Percentiles rank a stretch among this genome's conserved stretches.
phyloP scores from a whole-genome alignment of 768 basidiomycete species.

The Cystobasidium ongulense region DNA sequence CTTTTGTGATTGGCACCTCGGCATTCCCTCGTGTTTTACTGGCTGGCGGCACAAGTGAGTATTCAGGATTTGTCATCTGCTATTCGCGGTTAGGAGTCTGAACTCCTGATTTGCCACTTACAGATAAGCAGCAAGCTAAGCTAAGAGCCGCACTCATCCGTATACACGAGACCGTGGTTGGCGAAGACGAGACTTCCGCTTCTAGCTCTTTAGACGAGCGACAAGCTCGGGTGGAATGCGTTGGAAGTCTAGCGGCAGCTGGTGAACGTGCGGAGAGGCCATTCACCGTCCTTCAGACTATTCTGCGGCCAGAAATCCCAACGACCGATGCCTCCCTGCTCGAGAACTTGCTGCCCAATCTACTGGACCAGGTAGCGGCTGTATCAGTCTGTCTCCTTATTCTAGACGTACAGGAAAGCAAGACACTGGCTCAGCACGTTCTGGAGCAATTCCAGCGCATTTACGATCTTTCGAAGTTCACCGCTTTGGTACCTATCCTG shows the following conservation, averaged over 20 bases:
- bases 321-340: background rate
- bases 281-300: background rate
- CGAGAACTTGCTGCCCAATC: background rate
- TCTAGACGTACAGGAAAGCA: background rate
- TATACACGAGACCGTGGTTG: background rate
- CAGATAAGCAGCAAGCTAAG: background rate
- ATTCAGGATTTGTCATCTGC: background rate
- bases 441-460: background rate
- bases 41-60: constrained; percentile 14
- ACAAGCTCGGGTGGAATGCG: background rate
- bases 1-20: too few relatives aligned
- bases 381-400: background rate
- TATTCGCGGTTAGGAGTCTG: too few relatives aligned
- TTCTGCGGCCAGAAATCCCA: background rate
- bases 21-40: background rate
- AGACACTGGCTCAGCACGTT: constrained; percentile 2
- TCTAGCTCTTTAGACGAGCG: background rate
- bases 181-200: background rate
- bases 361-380: constrained; percentile 1
- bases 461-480: background rate
- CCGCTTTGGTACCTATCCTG: background rate
- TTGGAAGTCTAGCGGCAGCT: background rate
- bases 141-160: background rate
- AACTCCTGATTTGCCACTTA: background rate
- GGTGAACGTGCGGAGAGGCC: background rate